Conservation (phyloP, 495 filamentous ascomycete genomes). For the Xylaria curta region DNA sequence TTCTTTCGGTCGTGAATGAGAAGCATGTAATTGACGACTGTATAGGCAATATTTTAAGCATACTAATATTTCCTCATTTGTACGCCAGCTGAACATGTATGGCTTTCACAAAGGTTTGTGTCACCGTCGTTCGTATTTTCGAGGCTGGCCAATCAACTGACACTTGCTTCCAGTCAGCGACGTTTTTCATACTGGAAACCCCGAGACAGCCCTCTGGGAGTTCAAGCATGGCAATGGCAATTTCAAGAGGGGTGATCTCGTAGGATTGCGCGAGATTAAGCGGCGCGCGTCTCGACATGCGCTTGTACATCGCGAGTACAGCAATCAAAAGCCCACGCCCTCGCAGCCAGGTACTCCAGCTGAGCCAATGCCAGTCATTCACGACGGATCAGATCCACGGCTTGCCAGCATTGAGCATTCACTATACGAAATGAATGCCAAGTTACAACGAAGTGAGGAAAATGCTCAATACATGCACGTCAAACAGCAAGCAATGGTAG, state of each 20-base stretch:
- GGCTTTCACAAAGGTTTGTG: slow-evolving; percentile 96
- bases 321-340: slow-evolving; percentile 75
- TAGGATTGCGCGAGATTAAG: slow-evolving; percentile 94
- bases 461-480: slow-evolving; percentile 75
- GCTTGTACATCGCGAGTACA: slow-evolving; percentile 93
- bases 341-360: slow-evolving; percentile 85
- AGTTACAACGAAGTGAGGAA: slow-evolving; percentile 84
- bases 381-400: slow-evolving; percentile 77
- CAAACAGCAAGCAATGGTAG: slow-evolving; percentile 81
- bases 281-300: slow-evolving; percentile 95
- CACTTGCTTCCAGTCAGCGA: slow-evolving; percentile 76
- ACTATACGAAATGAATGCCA: slow-evolving; percentile 77
- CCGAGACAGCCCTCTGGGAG: slow-evolving; percentile 95
- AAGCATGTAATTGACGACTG: slow-evolving; percentile 30
- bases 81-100: slow-evolving; percentile 98
- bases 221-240: slow-evolving; percentile 99
- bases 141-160: slow-evolving; percentile 22
- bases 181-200: slow-evolving; percentile 96
- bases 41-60: slow-evolving; percentile 95
- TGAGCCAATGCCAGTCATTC: slow-evolving; percentile 70
- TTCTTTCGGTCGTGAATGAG: slow-evolving; percentile 23
- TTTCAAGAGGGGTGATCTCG: slow-evolving; percentile 93
- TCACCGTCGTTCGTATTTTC: slow-evolving; percentile 16
- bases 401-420: slow-evolving; percentile 79
- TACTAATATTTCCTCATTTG: slow-evolving; percentile 98